phyloP scores from a whole-genome alignment of 495 filamentous ascomycete species.

The Apodospora peruviana region DNA sequence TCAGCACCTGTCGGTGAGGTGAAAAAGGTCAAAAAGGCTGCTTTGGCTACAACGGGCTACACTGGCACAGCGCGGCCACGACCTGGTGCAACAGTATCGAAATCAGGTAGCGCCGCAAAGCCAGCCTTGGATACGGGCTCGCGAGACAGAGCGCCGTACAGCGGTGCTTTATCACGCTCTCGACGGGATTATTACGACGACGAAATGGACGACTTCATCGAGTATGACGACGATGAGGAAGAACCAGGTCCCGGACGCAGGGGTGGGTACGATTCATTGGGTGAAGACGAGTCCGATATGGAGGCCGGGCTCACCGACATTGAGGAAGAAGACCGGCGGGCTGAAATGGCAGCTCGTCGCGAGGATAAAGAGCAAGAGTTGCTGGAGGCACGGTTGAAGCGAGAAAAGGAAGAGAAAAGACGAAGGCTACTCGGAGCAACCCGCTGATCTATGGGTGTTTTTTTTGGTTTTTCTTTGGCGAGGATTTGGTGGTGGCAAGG shows the following conservation, averaged over 20 bases:
- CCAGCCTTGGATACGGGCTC: conserved; percentile 4
- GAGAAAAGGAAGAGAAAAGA: conserved; percentile 42
- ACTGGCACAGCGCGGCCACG: conserved; percentile 48
- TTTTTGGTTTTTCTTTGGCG: neutral
- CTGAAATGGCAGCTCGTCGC: conserved; percentile 38
- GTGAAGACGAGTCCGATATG: conserved; percentile 53
- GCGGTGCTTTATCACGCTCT: conserved; percentile 20
- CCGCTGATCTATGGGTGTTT: neutral
- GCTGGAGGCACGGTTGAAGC: conserved; percentile 36
- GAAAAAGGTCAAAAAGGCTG: conserved; percentile 54
- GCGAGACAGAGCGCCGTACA: conserved; percentile 16
- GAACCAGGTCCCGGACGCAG: conserved; percentile 20
- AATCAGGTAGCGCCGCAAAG: conserved; percentile 19
- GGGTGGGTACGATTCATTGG: conserved; percentile 28
- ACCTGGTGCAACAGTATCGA: conserved; percentile 26
- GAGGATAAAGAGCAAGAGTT: conserved; percentile 49
- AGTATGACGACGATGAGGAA: conserved; percentile 50
- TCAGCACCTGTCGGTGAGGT: conserved; percentile 23
- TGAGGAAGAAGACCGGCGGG: conserved; percentile 51
- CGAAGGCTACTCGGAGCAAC: conserved; percentile 10
- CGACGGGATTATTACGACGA: conserved; percentile 50
- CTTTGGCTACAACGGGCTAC: conserved; percentile 51
- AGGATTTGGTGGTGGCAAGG: neutral
- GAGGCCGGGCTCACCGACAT: conserved; percentile 56
- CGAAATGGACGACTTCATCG: conserved; percentile 47